A percentile compares a stretch with the other conserved stretches of the same genome.
Conservation (phyloP, 305 asterid genomes). For the Plantago lanceolata region DNA sequence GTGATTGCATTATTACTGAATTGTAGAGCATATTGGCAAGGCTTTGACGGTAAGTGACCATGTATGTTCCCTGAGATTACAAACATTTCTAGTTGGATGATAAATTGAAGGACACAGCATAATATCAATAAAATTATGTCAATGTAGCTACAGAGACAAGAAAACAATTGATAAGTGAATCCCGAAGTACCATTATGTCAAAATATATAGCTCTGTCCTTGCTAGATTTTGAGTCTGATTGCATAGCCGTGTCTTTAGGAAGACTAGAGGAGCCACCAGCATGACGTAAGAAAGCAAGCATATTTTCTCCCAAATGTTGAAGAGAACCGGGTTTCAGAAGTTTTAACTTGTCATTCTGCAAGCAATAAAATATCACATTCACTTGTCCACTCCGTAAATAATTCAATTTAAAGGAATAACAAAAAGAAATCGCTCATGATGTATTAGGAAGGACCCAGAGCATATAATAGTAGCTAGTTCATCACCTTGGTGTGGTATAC, state of each 20-base stretch:
- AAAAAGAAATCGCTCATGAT: constrained; percentile 9
- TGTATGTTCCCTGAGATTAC: constrained; percentile 67
- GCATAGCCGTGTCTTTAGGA: constrained; percentile 44
- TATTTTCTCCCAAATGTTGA: constrained; percentile 97
- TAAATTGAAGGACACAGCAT: not conserved
- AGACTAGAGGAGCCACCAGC: constrained; percentile 70
- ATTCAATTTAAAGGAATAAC: not conserved
- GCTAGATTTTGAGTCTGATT: constrained; percentile 36
- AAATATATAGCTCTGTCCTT: constrained; percentile 71
- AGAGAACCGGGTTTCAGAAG: constrained; percentile 92
- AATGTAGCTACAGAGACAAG: constrained; percentile 10
- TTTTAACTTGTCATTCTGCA: constrained; percentile 84
- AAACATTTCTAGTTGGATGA: constrained; percentile 19
- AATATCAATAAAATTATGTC: not conserved
- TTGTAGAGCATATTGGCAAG: constrained; percentile 73
- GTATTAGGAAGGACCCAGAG: constrained; percentile 1
- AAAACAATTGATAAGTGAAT: constrained; percentile 14
- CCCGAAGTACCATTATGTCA: constrained; percentile 67
- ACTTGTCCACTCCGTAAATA: not conserved
- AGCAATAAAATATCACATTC: constrained; percentile 1
- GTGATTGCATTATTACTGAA: constrained; percentile 76
- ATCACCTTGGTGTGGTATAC: constrained; percentile 94
- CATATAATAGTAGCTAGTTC: constrained; percentile 3
- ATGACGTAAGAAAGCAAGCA: constrained; percentile 86
- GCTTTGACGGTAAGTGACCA: constrained; percentile 67